phyloP scores from a whole-genome alignment of 805 yeast species.

The Phaffomyces opuntiae region DNA sequence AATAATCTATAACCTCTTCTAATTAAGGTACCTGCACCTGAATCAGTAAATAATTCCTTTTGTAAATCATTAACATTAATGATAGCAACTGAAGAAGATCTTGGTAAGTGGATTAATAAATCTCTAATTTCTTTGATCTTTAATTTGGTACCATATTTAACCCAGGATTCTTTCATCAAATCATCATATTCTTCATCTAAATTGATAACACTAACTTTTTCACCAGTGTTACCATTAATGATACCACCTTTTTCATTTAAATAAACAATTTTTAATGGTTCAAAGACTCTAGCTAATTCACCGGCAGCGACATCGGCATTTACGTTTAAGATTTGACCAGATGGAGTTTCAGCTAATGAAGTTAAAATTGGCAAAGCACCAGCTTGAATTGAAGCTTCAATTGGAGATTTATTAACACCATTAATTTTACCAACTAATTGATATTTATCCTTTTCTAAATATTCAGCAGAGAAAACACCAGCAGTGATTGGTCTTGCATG shows the following conservation, averaged over 20 bases:
- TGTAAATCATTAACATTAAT: slow-evolving; percentile 92
- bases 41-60: slow-evolving; percentile 95
- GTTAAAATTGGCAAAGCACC: slow-evolving; percentile 97
- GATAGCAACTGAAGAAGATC: slow-evolving; percentile 96
- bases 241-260: slow-evolving; percentile 97
- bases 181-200: slow-evolving; percentile 94
- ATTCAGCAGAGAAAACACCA: slow-evolving; percentile 93
- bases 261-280: slow-evolving; percentile 94
- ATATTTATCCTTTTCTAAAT: slow-evolving; percentile 84
- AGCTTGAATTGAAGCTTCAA: slow-evolving; percentile 90
- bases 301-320: slow-evolving; percentile 99
- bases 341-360: slow-evolving; percentile 91
- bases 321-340: slow-evolving; percentile 94
- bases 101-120: slow-evolving; percentile 85
- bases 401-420: slow-evolving; percentile 79
- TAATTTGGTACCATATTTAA: slow-evolving; percentile 95
- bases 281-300: slow-evolving; percentile 92
- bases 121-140: slow-evolving; percentile 96
- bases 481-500: slow-evolving; percentile 98
- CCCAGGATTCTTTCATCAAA: slow-evolving; percentile 92
- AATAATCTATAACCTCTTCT: slow-evolving; percentile 92
- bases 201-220: slow-evolving; percentile 82
- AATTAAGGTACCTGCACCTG: slow-evolving; percentile 98
- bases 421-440: slow-evolving; percentile 87
- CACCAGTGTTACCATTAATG: slow-evolving; percentile 85